Evolutionary conservation across 2,329 filamentous ascomycete species (phyloP), one percentile per base, ranked within the genome.

Genomic region (Hypoxylon sp.): DNA sequence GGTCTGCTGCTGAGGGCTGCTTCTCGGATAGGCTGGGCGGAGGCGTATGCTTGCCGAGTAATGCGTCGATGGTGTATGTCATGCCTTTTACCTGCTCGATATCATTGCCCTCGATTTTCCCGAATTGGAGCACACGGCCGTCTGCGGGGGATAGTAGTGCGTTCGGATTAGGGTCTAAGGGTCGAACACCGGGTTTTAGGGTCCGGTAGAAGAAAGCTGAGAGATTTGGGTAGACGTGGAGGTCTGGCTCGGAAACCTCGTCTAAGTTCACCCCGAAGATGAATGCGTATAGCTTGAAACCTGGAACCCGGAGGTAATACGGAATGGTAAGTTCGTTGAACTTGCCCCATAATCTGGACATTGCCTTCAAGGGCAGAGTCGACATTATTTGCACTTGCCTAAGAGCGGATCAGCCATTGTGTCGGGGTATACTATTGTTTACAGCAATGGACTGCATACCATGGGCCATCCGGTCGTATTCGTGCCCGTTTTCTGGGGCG

Each of bases 81-180:
- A 99, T 96, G 66, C 96, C 96, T 82, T 99, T 99, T 70, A 99
- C 95, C 82, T 99, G 96, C 79, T 99, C 96, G 46, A 99, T 97
- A 76, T 98, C 93, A 51, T 95, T 94, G 75, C 94, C 90, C 75
- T 97, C 91, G 63, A 99, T 98, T 73, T 90, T 90, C 10, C 96
- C 96, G 74, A 94, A 98, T 75, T 98, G 95, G 25, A 99, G 87
- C 49, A 99, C 87, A 70, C 92, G 91, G 50, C 96, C 96, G 79
- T 99, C 96, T 4, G 96, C 89, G 0, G 96, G 97, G 0, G 93
- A 96, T 6, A 98, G 83, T 4, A 99, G 82, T 9, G 93, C 92
- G 75, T 92, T 91, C 1, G 88, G 87, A 72, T 95, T 89, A 1
- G 93, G 89, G 76, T 98, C 93, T 13, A 99, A 85, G 1, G 94